Conservation (phyloP, 2,329 filamentous ascomycete genomes). For the Penicillium hordei region DNA sequence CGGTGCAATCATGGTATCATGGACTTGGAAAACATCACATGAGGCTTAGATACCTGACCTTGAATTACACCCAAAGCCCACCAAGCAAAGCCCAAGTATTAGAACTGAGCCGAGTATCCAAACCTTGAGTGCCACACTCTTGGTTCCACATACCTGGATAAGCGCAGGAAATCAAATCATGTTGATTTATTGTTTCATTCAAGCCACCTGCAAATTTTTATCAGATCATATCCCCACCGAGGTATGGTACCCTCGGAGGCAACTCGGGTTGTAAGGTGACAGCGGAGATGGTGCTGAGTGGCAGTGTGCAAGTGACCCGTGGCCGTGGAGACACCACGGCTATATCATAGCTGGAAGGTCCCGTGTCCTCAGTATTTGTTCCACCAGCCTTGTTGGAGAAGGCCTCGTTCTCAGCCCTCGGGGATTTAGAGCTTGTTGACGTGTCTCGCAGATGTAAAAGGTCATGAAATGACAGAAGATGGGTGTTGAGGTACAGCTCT, state of each 20-base stretch:
- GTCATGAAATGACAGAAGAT: neutral
- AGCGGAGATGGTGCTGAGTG: neutral
- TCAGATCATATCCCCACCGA: neutral
- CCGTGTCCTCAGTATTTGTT: neutral
- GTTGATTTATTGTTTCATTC: neutral
- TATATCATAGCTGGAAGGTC: neutral
- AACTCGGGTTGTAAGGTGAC: neutral
- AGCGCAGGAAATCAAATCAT: neutral
- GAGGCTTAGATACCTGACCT: neutral
- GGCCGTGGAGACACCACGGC: too few relatives aligned
- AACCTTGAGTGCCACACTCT: too few relatives aligned
- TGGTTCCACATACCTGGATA: too few relatives aligned
- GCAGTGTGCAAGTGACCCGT: neutral
- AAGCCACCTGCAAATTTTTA: too few relatives aligned
- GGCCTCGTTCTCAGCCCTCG: neutral
- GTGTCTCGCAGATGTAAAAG: neutral
- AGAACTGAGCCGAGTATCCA: too few relatives aligned
- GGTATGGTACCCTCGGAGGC: neutral
- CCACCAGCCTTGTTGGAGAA: neutral
- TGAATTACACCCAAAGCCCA: neutral
- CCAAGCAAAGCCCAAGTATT: too few relatives aligned
- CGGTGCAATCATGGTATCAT: neutral
- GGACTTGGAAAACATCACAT: neutral
- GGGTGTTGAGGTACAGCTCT: neutral
- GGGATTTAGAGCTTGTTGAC: neutral